Conservation (phyloP, 345 rosid genomes). For the Balakata baccata region DNA sequence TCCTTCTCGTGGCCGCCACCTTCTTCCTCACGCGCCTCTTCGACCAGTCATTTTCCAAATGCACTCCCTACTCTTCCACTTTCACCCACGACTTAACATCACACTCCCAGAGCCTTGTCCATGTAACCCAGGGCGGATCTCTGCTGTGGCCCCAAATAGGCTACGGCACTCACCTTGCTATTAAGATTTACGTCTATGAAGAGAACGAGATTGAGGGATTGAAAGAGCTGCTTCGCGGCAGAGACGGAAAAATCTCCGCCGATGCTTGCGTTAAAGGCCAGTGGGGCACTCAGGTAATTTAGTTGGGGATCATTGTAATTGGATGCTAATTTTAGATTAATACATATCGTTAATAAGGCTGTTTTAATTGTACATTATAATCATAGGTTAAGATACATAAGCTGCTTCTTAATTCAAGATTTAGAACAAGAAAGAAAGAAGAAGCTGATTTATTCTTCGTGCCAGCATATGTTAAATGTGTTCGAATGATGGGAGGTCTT, state of each 20-base stretch:
- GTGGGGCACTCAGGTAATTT: conserved; percentile 91
- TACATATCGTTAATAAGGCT: neutral
- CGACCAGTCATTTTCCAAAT: conserved; percentile 52
- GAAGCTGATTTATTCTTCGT: conserved; percentile 95
- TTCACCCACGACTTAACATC: conserved; percentile 17
- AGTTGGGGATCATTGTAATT: neutral
- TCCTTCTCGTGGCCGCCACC: conserved; percentile 62
- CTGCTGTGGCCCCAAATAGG: conserved; percentile 63
- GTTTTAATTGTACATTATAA: neutral
- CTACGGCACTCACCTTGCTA: conserved; percentile 54
- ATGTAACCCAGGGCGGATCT: conserved; percentile 24
- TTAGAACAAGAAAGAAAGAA: conserved; percentile 65
- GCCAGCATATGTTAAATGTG: conserved; percentile 86
- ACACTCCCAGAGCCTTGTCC: conserved; percentile 9
- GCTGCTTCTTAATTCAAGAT: conserved; percentile 58
- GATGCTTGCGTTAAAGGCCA: conserved; percentile 77
- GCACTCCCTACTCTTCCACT: conserved; percentile 21
- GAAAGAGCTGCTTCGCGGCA: conserved; percentile 62
- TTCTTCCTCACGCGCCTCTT: conserved; percentile 77
- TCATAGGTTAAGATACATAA: conserved; percentile 79
- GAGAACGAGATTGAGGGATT: conserved; percentile 84
- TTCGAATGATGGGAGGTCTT: conserved; percentile 89
- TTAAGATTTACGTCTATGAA: conserved; percentile 83
- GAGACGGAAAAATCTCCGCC: conserved; percentile 56
- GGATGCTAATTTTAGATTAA: neutral